These are phyloP conservation scores for Inonotus hispidus DNA, from an alignment of 1,284 basidiomycete species.

Conservation along the genomic window DNA sequence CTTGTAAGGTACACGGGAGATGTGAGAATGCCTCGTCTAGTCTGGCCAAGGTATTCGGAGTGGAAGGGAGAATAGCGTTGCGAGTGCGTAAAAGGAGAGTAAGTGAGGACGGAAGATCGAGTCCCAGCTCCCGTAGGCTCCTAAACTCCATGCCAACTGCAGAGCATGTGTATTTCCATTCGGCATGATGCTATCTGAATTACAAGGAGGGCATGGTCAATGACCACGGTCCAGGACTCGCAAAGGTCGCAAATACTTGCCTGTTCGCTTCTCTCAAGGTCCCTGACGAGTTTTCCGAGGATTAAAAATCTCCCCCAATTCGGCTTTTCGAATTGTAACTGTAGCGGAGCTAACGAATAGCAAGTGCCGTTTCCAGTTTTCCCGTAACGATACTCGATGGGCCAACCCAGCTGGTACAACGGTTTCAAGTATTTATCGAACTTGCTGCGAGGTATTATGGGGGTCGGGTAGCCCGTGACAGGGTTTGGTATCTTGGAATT, in stretches of 20 bases:
- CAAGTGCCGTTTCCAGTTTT: background rate
- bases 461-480: slow-evolving; percentile 8
- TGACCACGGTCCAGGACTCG: too few species aligned
- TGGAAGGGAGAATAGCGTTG: slow-evolving; percentile 26
- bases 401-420: slow-evolving; percentile 32
- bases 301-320: background rate
- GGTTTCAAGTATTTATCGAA: slow-evolving; percentile 29
- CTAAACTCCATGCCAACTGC: background rate
- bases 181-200: slow-evolving; percentile 8
- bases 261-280: slow-evolving; percentile 12
- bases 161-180: background rate
- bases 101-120: background rate
- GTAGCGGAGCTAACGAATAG: background rate
- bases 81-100: slow-evolving; percentile 29
- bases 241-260: background rate
- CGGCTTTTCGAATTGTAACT: too few species aligned
- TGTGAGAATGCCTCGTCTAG: background rate
- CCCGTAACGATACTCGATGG: background rate
- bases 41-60: slow-evolving; percentile 3
- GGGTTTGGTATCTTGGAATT: background rate
- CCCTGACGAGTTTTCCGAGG: background rate
- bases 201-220: too few species aligned
- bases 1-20: slow-evolving; percentile 17
- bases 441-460: slow-evolving; percentile 29
- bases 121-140: slow-evolving; percentile 15